Conservation (phyloP, 208 protist genomes). For the Leishmania major region DNA sequence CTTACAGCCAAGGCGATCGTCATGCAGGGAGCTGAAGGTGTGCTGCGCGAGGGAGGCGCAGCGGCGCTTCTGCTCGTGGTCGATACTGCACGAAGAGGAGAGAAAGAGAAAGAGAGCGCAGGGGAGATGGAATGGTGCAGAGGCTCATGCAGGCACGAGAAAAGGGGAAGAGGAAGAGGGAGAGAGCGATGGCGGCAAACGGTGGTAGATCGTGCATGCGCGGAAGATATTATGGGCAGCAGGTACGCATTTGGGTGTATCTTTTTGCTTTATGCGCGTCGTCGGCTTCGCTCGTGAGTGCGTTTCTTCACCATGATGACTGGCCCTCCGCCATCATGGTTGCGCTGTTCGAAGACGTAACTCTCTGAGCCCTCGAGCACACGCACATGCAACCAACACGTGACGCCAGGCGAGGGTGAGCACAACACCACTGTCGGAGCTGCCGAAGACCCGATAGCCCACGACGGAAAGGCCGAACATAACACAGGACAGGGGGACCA, state of each 20-base stretch:
- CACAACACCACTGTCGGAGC: not conserved
- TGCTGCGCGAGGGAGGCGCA: not conserved
- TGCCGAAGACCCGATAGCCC: not conserved
- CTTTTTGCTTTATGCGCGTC: not conserved
- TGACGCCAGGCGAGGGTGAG: not conserved
- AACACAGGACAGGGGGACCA: not conserved
- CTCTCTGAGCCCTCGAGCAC: not conserved
- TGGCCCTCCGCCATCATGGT: not conserved
- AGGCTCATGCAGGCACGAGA: not conserved
- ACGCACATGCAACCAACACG: not conserved
- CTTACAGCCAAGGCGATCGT: not conserved
- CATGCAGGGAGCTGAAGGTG: not conserved
- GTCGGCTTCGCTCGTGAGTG: not conserved
- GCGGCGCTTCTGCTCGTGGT: not conserved
- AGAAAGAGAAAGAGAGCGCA: slow-evolving; percentile 15
- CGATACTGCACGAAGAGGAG: slow-evolving; percentile 1
- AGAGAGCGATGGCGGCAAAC: not conserved
- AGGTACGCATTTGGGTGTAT: not conserved
- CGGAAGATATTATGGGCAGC: not conserved
- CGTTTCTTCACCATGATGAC: not conserved
- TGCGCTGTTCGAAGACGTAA: not conserved
- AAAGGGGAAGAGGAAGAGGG: not conserved
- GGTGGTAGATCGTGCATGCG: not conserved
- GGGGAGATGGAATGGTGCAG: not conserved
- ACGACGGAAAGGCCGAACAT: not conserved